These are phyloP conservation scores for Phlegmacium glaucopus DNA, from an alignment of 768 basidiomycete genomes.

Conservation along the genomic window DNA sequence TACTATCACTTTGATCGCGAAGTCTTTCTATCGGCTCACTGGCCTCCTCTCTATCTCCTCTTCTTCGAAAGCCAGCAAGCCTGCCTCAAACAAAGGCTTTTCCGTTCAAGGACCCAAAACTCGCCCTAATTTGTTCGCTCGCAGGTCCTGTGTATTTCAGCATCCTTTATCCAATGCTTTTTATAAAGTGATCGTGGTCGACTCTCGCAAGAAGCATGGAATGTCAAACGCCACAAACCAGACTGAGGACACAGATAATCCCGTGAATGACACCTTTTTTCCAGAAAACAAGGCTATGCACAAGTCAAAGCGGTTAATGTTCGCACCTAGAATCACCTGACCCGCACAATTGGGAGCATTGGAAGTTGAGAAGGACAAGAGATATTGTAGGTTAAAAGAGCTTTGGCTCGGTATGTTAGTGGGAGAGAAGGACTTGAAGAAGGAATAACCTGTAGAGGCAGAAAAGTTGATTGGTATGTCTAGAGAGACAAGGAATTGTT, in stretches of 20 bases:
- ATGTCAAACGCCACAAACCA: conserved; percentile 10
- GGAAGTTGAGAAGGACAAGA: conserved; percentile 64
- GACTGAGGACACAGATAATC: conserved; percentile 12
- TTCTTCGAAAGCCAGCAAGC: conserved; percentile 41
- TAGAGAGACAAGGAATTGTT: conserved; percentile 85
- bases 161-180: background rate
- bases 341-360: conserved; percentile 57
- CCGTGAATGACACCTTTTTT: conserved; percentile 51
- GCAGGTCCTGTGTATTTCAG: too few species aligned
- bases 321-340: conserved; percentile 44
- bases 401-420: conserved; percentile 56
- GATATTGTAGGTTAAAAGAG: too few species aligned
- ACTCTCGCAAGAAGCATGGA: conserved; percentile 50
- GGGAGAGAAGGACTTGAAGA: conserved; percentile 44
- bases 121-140: too few species aligned
- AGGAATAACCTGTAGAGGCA: conserved; percentile 80
- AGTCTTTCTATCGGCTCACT: conserved; percentile 5
- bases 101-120: conserved; percentile 69
- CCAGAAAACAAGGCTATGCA: conserved; percentile 48
- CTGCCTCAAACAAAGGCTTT: conserved; percentile 73
- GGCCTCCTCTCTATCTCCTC: conserved; percentile 17
- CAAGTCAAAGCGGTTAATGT: conserved; percentile 31
- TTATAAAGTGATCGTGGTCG: conserved; percentile 38
- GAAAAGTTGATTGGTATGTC: conserved; percentile 92
- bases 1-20: conserved; percentile 23